Conservation (phyloP, 805 yeast species). For the Phaffomyces opuntiae region DNA sequence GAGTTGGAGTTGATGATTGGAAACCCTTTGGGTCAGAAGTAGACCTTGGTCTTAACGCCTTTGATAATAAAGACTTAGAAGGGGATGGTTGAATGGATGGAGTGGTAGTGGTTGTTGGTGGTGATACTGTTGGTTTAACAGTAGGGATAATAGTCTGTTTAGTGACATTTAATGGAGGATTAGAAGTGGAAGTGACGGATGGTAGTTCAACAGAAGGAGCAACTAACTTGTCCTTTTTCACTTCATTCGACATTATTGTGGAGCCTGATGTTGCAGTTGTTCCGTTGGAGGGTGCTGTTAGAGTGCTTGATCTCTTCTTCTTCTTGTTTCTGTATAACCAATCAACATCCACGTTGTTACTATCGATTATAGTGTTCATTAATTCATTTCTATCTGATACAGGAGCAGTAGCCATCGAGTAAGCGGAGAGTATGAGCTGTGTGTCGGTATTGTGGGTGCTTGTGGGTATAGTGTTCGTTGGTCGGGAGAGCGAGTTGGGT, state of each 20-base stretch:
- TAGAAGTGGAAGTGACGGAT: neutral
- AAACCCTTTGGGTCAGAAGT: constrained; percentile 16
- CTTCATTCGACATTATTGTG: too few relatives aligned
- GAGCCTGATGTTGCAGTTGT: too few relatives aligned
- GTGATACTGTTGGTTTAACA: neutral
- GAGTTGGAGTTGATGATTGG: neutral
- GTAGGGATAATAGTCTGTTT: neutral
- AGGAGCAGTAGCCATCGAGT: neutral
- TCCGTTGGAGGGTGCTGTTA: neutral
- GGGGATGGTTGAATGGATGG: neutral
- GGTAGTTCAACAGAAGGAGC: too few relatives aligned
- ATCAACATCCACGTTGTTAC: constrained; percentile 52
- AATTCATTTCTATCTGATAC: neutral
- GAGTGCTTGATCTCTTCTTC: constrained; percentile 22
- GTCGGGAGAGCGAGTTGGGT: too few relatives aligned
- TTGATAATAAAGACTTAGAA: constrained; percentile 14
- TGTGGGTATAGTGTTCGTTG: neutral
- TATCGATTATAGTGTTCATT: neutral
- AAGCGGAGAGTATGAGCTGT: neutral
- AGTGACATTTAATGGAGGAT: neutral
- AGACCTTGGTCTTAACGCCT: constrained; percentile 21
- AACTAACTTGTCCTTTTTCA: too few relatives aligned
- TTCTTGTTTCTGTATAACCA: constrained; percentile 82
- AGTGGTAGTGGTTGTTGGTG: neutral
- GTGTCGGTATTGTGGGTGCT: neutral